Base-by-base conservation (phyloP, 495 filamentous ascomycete genomes). In the Neurospora hispaniola region DNA sequence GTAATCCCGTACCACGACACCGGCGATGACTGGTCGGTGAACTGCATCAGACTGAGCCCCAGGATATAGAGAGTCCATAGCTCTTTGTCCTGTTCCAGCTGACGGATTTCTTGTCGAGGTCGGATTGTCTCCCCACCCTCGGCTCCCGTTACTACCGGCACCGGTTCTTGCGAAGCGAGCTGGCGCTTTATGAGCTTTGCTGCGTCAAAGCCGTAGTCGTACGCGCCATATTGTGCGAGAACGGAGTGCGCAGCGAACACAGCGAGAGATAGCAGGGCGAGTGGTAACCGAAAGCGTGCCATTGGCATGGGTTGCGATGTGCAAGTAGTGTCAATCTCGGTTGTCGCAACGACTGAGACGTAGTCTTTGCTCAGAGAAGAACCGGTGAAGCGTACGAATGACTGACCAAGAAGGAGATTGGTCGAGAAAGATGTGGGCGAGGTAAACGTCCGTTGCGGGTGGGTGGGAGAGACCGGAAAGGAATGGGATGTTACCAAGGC, bases 1-100 rank as follows among this genome's bases (percentile, higher is more conserved):
- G 75, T 83, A 71, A 91, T 84, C 74, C 89, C 86, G 81, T 90
- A 91, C 80, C 85, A 90, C 73, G 86, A 88, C 40, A 86, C 80
- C n/a, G 80, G 82, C 35, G 85, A 81, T 12, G 80, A 76, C 78
- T 90, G 87, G 66, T 85, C 77, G 27, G 83, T 85, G 70, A 80
- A 82, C 78, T 90, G 88, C 79, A 90, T 81, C 76, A 82, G 80
- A 70, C 81, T 81, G 42, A 90, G 78, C 7, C 83, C 89, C 23
- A 90, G 82, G 35, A 90, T 77, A 78, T 87, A 91, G 70, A 90
- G 76, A 71, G 85, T 90, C 87, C 86, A 90, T 73, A 84, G 79
- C 70, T 89, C 87, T 5, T 78, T 46, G 73, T 90, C 83, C 70
- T 87, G 79, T 77, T 90, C 81, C 27, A 91, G 75, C 48, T 90